Evolutionary conservation across 2,329 filamentous ascomycete genomes (phyloP), one percentile per base, ranked within the genome.

Genomic region (Trichoderma sp.): DNA sequence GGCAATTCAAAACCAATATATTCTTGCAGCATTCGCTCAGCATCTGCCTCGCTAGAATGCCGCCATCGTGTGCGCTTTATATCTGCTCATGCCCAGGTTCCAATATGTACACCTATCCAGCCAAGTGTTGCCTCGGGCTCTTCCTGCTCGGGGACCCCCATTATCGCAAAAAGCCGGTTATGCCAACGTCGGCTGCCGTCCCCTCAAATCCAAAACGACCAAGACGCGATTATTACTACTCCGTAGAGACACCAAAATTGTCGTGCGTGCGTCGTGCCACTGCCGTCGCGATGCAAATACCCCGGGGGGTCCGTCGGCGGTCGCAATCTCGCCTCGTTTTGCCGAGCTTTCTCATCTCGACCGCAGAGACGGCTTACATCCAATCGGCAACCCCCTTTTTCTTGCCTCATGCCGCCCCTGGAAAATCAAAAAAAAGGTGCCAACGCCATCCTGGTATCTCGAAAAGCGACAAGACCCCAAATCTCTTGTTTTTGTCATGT

Each of bases 391-490:
- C 39, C n/a, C 47, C 48, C 34, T 21, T 51, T 60, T 61, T 26
- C 48, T 55, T 55, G 59, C 59, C 50, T 24, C 26, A 55, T 63
- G 50, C 50, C 24, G 17, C 39, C 50, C 59, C 24, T 34, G 15
- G 5, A 17, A 64, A 69, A 73, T 69, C 21, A 24, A 69, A 68
- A 55, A 72, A 73, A 72, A 69, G 71, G 67, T 72, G 68, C 67
- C 68, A 77, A 77, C 75, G 74, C 75, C 75, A 70, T 74, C 74
- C 75, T 77, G 75, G 75, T 77, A 77, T 77, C 75, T 77, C 71
- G 70, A 76, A 74, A 63, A 75, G 70, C 73, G 74, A 72, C 66
- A 70, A 68, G 71, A 69, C 68, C 67, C 59, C 48, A 65, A 67
- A 68, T 65, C 68, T 30, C 45, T 64, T 63, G 54, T n/a, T 55